Evolutionary conservation across 108 stramenopile species (phyloP), one percentile per base, ranked within the genome.

Genomic region (Mediolabrus comicus): DNA sequence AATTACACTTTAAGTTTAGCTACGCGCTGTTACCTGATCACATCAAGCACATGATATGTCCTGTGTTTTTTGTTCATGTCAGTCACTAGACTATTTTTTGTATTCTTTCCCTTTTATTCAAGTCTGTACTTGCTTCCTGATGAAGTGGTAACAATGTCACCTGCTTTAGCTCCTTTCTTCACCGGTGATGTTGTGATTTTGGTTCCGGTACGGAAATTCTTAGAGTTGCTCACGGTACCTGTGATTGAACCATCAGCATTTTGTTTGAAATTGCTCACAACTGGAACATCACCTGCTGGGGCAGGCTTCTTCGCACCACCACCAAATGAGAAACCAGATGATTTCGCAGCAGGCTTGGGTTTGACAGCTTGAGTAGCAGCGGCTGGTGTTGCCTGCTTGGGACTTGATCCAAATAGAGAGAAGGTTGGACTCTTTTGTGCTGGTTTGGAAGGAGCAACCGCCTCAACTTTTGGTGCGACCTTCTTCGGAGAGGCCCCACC

Each of bases 121-220:
- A 95, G 84, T 55, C 75, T 68, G 77, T 95, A 95, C 59, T 88
- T 82, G 61, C 90, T 91, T 53, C 94, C 94, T 27, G 89, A 89
- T 14, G 83, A 84, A 53, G 94, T 95, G 16, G 66, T 83, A 4
- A 95, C 88, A 11, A 91, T 67, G 24, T 62, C 67, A 8, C 94
- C 94, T 27, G 81, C 52, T 67, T 87, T 86, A 17, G 91, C 94
- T 43, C 88, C 88, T 65, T 77, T 81, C 26, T 68, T 46, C 10
- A 95, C 90, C 16, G 88, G 85, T 26, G 90, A 91, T 38, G 94
- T 95, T 39, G 94, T 92, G 54, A 95, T 92, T 75, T 87, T 81
- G 26, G 87, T 87, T 36, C 91, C 91, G 51, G 62, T 80, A 3
- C 81, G 67, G 87, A 91, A 95, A 39, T 62, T 83, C 34, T 79